Evolutionary conservation across 345 rosid genomes (phyloP), one percentile per base, ranked within the genome.

Genomic region (Dovyalis caffra): DNA sequence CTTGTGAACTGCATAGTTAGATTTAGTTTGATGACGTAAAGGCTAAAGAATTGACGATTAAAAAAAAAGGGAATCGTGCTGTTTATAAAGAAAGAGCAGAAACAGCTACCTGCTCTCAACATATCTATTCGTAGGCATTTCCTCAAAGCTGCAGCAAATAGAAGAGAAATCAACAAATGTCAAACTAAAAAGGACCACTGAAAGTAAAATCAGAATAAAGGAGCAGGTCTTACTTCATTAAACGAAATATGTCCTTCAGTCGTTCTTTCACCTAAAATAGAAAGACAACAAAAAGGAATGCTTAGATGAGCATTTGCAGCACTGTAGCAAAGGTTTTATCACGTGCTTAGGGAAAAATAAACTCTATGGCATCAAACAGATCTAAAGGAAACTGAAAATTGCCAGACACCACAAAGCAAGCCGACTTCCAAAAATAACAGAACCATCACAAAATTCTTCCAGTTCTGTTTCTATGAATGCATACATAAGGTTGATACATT

Each of bases 41-140:
- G 34, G 32, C 4, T 16, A 20, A 74, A 68, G 25, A 51, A 38
- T 75, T 65, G 37, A 67, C 38, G 72, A 65, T 71, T 38, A 64
- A 69, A 56, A 68, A 56, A 68, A 29, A 72, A 31, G 43, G 32
- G 28, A 61, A 11, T 20, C 8, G 7, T 20, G 56, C 56, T 49
- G 56, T 20, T 49, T 49, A 49, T 49, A 70, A 35, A 15, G 23
- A 60, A 63, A 32, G 51, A 21, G 18, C 26, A 64, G 64, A 68
- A 70, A 66, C 56, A 75, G 58, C 68, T 77, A 94, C 98, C 97
- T 92, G 97, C 97, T 92, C 84, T 94, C 98, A 64, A 92, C 98
- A 71, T 75, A 92, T 79, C 88, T 92, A 84, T 94, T 94, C 69
- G 98, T 92, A 12, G 97, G 91, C 99, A 95, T 92, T 85, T 95